Base-by-base conservation (phyloP, 306 rosid genomes). In the Rosa persica region DNA sequence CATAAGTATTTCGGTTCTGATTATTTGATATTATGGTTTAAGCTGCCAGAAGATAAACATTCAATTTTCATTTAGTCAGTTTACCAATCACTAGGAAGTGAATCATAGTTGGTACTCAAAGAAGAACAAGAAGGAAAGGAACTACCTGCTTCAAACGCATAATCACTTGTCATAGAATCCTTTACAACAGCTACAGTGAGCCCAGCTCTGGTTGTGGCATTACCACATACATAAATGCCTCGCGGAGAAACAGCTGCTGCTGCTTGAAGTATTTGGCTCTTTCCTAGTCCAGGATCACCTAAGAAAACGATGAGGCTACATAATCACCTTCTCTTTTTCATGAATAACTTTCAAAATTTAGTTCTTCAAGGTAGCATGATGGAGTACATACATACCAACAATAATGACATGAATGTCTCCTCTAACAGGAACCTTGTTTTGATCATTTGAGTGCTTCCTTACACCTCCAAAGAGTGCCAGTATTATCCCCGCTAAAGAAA, bases 241-340 rank as follows among this genome's bases (percentile, higher is more conserved):
- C 93, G 92, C 19, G 97, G 93, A 81, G 98, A 95, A 87, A 92
- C 85, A 60, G 91, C 93, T 55, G 97, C 91, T 46, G 98, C 96
- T 72, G 98, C 98, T 91, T 92, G 98, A 73, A 92, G 90, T 80
- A 95, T 81, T 79, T 92, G 98, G 84, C 97, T 95, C 85, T 95
- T 92, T 73, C 98, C 98, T 46, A 95, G 85, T 83, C 98, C 97
- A 83, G 97, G 97, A 86, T 92, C 97, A 79, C 98, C 98, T 92
- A 77, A 76, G 73, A 81, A 67, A 82, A 84, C 71, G 54, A 69
- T 76, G 76, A 19, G 76, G 17, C 25, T 75, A 74, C 49, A 44
- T 73, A 64, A 47, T 77, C 20, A 68, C 80, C 71, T 76, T 73
- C 77, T 78, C 75, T 67, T 73, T 70, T 71, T 67, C 46, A 71